Conservation (phyloP, 805 yeast genomes). For the Hanseniaspora osmophila region DNA sequence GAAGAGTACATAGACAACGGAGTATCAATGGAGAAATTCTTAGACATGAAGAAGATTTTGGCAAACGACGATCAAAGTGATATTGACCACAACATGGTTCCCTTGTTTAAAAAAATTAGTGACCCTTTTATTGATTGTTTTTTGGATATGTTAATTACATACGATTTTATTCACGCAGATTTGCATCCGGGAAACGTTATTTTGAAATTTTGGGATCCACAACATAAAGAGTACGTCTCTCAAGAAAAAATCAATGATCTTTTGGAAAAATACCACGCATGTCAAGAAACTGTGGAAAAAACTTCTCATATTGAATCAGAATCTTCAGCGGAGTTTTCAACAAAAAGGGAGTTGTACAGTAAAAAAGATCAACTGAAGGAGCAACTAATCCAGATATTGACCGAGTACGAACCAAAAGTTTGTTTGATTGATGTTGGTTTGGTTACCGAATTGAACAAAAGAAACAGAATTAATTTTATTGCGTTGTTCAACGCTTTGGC, state of each 20-base stretch:
- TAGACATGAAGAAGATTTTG: slow-evolving; percentile 29
- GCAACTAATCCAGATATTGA: slow-evolving; percentile 35
- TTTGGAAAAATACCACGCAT: slow-evolving; percentile 12
- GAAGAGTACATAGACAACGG: slow-evolving; percentile 72
- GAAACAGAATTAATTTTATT: slow-evolving; percentile 70
- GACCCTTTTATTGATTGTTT: slow-evolving; percentile 84
- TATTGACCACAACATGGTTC: slow-evolving; percentile 14
- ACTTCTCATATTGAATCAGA: not conserved
- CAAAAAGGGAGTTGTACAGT: too few species aligned
- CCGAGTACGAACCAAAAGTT: slow-evolving; percentile 68
- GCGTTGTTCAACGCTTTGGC: slow-evolving; percentile 81
- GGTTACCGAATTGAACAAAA: slow-evolving; percentile 73
- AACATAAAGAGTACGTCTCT: not conserved
- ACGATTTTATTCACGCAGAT: slow-evolving; percentile 93
- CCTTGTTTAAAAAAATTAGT: slow-evolving; percentile 54
- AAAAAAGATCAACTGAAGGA: slow-evolving; percentile 13
- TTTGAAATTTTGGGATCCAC: slow-evolving; percentile 47
- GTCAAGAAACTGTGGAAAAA: slow-evolving; percentile 7
- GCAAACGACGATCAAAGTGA: slow-evolving; percentile 22
- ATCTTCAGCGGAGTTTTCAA: not conserved
- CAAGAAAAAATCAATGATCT: slow-evolving; percentile 2
- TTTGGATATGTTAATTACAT: slow-evolving; percentile 79
- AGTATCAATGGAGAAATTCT: slow-evolving; percentile 60
- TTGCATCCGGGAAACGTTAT: slow-evolving; percentile 93
- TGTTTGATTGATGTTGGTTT: slow-evolving; percentile 79